Conservation (phyloP, 495 filamentous ascomycete genomes). For the Lophium mytilinum region DNA sequence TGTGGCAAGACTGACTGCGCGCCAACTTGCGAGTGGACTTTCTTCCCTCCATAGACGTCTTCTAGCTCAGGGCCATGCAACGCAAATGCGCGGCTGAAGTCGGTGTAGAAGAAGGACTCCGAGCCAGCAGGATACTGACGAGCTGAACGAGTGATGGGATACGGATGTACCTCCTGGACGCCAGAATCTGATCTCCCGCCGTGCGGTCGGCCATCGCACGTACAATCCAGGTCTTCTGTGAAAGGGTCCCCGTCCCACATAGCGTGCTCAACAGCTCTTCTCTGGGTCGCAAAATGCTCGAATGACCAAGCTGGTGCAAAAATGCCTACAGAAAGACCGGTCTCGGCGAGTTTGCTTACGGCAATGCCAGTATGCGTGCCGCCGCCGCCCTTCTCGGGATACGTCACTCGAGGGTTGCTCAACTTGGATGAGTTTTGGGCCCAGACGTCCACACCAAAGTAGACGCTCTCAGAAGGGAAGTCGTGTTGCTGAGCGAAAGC, state of each 20-base stretch:
- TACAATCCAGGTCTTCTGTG: conserved; percentile 22
- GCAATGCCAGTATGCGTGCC: conserved; percentile 30
- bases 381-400: conserved; percentile 23
- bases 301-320: conserved; percentile 43
- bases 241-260: conserved; percentile 34
- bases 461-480: conserved; percentile 23
- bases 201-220: conserved; percentile 17
- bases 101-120: conserved; percentile 35
- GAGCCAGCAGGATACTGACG: conserved; percentile 27
- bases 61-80: neutral
- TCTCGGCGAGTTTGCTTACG: conserved; percentile 24
- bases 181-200: too few species aligned
- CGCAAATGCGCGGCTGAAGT: conserved; percentile 35
- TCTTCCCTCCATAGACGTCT: neutral
- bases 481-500: conserved; percentile 17
- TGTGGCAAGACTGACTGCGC: conserved; percentile 24
- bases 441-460: conserved; percentile 35
- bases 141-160: conserved; percentile 21
- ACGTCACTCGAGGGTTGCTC: conserved; percentile 21
- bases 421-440: conserved; percentile 16
- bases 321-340: conserved; percentile 31
- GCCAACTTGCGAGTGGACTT: conserved; percentile 17
- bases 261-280: conserved; percentile 28
- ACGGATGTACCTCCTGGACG: neutral
- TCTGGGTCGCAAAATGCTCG: conserved; percentile 34